A percentile compares a stretch with the other conserved stretches of the same genome.
Evolutionary conservation across 306 rosid genomes (phyloP).

Genomic region (Prunus salicina): DNA sequence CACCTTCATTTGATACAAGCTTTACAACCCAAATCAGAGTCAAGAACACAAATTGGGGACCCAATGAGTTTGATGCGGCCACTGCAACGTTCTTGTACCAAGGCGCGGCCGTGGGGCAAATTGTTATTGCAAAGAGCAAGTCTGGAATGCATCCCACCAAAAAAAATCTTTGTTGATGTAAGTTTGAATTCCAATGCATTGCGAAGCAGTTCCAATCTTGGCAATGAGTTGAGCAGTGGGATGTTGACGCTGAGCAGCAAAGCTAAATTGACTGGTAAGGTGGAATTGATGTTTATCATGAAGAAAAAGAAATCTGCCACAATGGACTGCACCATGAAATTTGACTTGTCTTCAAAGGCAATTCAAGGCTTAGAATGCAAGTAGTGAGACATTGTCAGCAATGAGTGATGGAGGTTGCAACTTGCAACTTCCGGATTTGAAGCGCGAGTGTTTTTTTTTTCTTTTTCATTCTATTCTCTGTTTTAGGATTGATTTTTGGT

Average conservation of each 20-base stretch:
- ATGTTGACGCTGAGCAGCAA: slow-evolving; percentile 15
- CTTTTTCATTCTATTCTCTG: no score
- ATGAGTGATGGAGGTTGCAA: no score
- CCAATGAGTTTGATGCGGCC: slow-evolving; percentile 1
- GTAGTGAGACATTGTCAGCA: background rate
- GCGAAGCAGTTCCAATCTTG: background rate
- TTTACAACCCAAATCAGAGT: background rate
- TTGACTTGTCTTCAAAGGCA: background rate
- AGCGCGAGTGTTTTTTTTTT: no score
- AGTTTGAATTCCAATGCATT: background rate
- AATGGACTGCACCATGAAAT: slow-evolving; percentile 24
- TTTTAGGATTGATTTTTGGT: no score
- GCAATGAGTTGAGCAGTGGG: slow-evolving; percentile 16
- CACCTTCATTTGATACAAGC: background rate
- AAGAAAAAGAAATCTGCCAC: slow-evolving; percentile 24
- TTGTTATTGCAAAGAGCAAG: background rate
- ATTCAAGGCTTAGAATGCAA: slow-evolving; percentile 1
- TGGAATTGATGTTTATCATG: slow-evolving; percentile 15
- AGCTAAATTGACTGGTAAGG: slow-evolving; percentile 29
- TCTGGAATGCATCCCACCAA: background rate
- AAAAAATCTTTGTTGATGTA: background rate
- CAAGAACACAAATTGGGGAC: slow-evolving; percentile 16
- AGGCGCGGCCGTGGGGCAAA: background rate
- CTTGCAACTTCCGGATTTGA: no score
- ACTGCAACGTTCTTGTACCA: background rate